Evolutionary conservation across 768 basidiomycete genomes (phyloP).

Genomic region (Leucosporidium scottii): DNA sequence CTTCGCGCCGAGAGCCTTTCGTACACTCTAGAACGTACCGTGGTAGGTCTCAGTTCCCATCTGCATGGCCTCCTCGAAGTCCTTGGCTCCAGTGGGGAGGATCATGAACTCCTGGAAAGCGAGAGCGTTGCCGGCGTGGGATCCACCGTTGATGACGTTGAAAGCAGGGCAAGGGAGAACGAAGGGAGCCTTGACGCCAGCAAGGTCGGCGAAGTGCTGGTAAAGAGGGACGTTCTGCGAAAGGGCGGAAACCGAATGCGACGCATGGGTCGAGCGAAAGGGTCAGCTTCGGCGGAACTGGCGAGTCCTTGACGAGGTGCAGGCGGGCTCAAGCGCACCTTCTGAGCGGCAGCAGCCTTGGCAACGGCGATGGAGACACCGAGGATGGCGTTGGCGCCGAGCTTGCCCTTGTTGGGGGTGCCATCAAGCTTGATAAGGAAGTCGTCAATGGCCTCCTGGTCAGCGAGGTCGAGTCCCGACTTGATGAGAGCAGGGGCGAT

Average conservation of each 20-base stretch:
- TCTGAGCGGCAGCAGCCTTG: slow-evolving; percentile 88
- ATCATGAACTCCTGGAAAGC: slow-evolving; percentile 99
- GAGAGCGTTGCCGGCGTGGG: slow-evolving; percentile 98
- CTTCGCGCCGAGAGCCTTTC: neutral
- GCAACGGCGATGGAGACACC: slow-evolving; percentile 94
- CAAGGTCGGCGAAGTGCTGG: slow-evolving; percentile 90
- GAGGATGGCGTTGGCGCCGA: slow-evolving; percentile 98
- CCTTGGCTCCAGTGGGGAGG: slow-evolving; percentile 81
- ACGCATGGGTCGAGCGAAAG: neutral
- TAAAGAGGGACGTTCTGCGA: slow-evolving; percentile 75
- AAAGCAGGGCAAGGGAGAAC: slow-evolving; percentile 86
- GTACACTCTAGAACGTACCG: slow-evolving; percentile 1
- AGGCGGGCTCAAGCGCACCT: slow-evolving; percentile 43
- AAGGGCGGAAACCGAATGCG: too few relatives aligned
- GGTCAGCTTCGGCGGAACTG: neutral
- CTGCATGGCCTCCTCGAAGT: slow-evolving; percentile 96
- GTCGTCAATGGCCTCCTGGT: slow-evolving; percentile 93
- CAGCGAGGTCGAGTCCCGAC: slow-evolving; percentile 70
- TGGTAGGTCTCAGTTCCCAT: slow-evolving; percentile 80
- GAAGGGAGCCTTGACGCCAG: slow-evolving; percentile 89
- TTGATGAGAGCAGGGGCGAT: slow-evolving; percentile 86
- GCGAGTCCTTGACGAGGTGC: neutral
- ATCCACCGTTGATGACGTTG: slow-evolving; percentile 99
- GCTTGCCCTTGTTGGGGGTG: slow-evolving; percentile 96
- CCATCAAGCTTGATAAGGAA: slow-evolving; percentile 97